Base-by-base conservation (phyloP, 345 rosid species). In the Brassica incana region DNA sequence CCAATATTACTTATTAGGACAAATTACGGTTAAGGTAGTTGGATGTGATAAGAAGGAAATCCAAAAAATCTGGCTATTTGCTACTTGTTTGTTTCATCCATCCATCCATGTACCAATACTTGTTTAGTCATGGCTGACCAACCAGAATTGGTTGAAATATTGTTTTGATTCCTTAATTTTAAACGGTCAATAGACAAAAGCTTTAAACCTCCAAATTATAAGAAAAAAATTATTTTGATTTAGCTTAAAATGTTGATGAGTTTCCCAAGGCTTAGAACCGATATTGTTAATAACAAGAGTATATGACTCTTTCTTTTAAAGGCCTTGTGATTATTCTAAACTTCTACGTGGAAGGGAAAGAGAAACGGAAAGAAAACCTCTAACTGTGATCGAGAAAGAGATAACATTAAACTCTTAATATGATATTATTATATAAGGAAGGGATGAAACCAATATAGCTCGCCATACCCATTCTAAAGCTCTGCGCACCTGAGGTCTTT, bases 401-500 rank as follows among this genome's bases (percentile, higher is more conserved):
- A 52, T 52, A n/a, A 52, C 58, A n/a, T 52, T 52, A 52, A 58
- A 23, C 30, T 16, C 8, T 63, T 45, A 32, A 18, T 79, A 48
- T 9, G 27, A 14, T 78, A 56, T 43, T 58, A 20, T 38, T 60
- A 63, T 52, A 69, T 32, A 65, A 69, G 61, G 48, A 74, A 74
- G 70, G 65, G 63, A 80, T 8, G 71, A 76, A 75, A 71, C 58
- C 54, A 70, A 27, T 45, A 65, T 69, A 16, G 8, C 73, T 71
- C 64, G 52, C 68, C 67, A 32, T 8, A 74, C 61, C 76, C 61
- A 36, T 15, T 73, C 80, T 75, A 80, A 64, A 65, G 14, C 54
- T 69, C 76, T 80, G 62, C 67, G 62, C 67, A 75, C 32, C 75
- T 80, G 68, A 29, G 76, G 83, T 2, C 50, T 80, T 52, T 56